Conservation (phyloP, 2,329 filamentous ascomycete species). For the Trichocomaceae sp. region DNA sequence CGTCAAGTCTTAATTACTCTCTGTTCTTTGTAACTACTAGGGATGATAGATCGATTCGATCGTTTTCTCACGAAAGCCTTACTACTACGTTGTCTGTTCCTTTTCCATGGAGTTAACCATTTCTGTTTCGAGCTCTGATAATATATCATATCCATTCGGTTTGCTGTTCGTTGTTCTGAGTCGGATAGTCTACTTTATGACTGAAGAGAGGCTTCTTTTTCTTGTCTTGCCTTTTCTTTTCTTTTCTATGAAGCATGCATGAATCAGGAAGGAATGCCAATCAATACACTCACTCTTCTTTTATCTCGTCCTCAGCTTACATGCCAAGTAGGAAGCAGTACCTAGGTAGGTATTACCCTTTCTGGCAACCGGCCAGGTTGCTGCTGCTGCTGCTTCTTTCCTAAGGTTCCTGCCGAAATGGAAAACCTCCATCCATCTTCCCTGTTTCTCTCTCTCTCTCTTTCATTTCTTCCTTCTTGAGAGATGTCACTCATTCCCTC, state of each 20-base stretch:
- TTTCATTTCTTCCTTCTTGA: not conserved
- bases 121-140: not conserved
- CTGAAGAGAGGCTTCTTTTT: not conserved
- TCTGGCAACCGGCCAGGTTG: not conserved
- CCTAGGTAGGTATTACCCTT: not conserved
- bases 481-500: not conserved
- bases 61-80: not conserved
- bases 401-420: not conserved
- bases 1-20: not conserved
- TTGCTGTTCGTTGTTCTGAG: not conserved
- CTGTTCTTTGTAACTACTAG: constrained; percentile 21
- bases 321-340: not conserved
- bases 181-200: not conserved
- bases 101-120: not conserved
- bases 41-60: constrained; percentile 10
- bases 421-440: not conserved
- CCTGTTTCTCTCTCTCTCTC: not conserved
- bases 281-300: not conserved
- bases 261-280: not conserved
- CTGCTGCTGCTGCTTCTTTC: not conserved
- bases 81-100: not conserved
- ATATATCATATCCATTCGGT: not conserved
- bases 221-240: not conserved
- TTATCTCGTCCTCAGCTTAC: not conserved
- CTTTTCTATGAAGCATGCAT: not conserved